Evolutionary conservation across 768 basidiomycete species (phyloP), one percentile per base, ranked within the genome.

Genomic region (Russula emetica): DNA sequence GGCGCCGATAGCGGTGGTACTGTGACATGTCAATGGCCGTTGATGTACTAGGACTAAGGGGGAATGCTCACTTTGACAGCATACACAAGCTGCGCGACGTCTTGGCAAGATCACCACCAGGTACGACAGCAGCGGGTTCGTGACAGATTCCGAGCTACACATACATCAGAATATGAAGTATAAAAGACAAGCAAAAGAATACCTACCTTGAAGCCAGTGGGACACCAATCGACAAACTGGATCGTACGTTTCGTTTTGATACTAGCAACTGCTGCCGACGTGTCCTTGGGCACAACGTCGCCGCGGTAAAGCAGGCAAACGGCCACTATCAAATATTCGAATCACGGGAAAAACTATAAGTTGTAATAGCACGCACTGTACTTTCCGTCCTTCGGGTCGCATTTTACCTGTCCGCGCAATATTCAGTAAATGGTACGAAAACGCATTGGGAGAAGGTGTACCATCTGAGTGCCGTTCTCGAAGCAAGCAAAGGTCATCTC

Each of bases 401-500:
- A 98, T 79, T 88, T 86, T 70, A 86, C 78, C 77, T 78, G 45
- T 24, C 13, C 24, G 18, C 8, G 28, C 47, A 6, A 36, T 16
- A 10, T 22, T 64, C 10, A 64, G 58, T 14, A 60, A 8, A 52
- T 34, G 24, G n/a, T 18, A 55, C 36, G 66, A 45, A 63, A 3
- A 59, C 36, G 13, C 18, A 24, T 44, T 30, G 9, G 51, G 18
- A 47, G 20, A 42, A 28, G 18, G 16, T 26, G 26, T 55, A 68
- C 94, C 94, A 98, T 94, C 77, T 98, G 96, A 77, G 94, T 95
- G 65, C 93, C 94, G 66, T 83, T 82, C 79, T 98, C 96, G 78
- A 98, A 98, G 82, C 94, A 98, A 57, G 94, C 86, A 80, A 92
- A 94, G 68, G 96, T 98, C 94, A 98, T 98, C 72, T 98, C 95